Evolutionary conservation across 495 filamentous ascomycete genomes (phyloP).

Genomic region (Annulohypoxylon stygium): DNA sequence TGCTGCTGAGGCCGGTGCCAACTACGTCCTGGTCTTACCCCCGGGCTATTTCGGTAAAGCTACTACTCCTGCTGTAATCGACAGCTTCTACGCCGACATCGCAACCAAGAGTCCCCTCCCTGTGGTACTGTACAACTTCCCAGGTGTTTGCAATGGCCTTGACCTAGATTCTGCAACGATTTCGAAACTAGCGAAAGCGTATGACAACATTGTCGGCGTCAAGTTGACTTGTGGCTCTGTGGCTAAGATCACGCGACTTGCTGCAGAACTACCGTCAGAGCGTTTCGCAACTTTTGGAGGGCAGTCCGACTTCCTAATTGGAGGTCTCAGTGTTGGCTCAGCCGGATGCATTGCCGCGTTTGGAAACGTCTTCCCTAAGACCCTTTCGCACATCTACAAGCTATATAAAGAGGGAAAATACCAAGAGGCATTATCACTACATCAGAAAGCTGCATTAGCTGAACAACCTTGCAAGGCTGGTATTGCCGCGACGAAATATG

Average conservation of each 20-base stretch:
- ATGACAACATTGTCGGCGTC: conserved; percentile 68
- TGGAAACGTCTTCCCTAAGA: conserved; percentile 74
- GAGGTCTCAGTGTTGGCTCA: conserved; percentile 69
- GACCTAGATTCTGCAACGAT: conserved; percentile 76
- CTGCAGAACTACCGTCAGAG: conserved; percentile 65
- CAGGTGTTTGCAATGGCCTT: conserved; percentile 77
- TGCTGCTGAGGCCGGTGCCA: conserved; percentile 68
- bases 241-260: conserved; percentile 67
- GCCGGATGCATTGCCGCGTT: conserved; percentile 77
- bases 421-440: conserved; percentile 68
- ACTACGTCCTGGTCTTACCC: conserved; percentile 73
- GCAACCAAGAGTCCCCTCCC: conserved; percentile 65
- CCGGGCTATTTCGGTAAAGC: conserved; percentile 74
- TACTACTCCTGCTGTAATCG: conserved; percentile 69
- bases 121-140: conserved; percentile 79
- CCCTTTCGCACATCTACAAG: conserved; percentile 65
- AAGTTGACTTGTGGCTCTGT: conserved; percentile 79
- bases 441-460: conserved; percentile 61
- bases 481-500: conserved; percentile 76
- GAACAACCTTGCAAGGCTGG: conserved; percentile 72
- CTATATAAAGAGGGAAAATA: conserved; percentile 63
- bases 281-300: conserved; percentile 76
- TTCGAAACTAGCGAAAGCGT: conserved; percentile 61
- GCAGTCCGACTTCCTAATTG: conserved; percentile 77
- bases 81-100: conserved; percentile 72